Evolutionary conservation across 169 alveolate genomes (phyloP).

Genomic region (Plasmodium yoelii): DNA sequence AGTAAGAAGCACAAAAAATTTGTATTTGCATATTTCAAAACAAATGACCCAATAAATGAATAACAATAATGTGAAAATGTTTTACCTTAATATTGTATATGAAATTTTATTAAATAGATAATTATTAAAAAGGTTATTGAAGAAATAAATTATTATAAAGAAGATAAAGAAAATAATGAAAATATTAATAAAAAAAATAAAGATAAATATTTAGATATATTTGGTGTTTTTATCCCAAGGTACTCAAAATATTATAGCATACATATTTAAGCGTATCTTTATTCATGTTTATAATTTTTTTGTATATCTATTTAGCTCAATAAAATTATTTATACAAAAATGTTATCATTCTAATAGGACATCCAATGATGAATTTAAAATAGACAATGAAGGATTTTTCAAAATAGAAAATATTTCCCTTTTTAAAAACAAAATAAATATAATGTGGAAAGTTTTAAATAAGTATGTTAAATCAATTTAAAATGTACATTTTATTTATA

Average conservation of each 20-base stretch:
- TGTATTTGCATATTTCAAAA: not conserved
- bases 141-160: conserved; percentile 41
- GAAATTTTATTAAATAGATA: not conserved
- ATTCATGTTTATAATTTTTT: not conserved
- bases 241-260: conserved; percentile 1
- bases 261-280: not conserved
- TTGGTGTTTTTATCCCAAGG: conserved; percentile 40
- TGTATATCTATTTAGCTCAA: not conserved
- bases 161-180: conserved; percentile 14
- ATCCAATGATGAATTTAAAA: conserved; percentile 19
- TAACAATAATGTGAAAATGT: not conserved
- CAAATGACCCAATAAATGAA: too few species aligned
- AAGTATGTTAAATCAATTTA: conserved; percentile 3
- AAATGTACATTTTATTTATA: not conserved
- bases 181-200: conserved; percentile 9
- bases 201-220: conserved; percentile 49
- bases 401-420: conserved; percentile 26
- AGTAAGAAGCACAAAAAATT: conserved; percentile 10
- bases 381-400: conserved; percentile 53
- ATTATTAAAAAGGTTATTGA: conserved; percentile 53
- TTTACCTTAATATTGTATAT: not conserved
- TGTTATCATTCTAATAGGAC: conserved; percentile 6
- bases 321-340: not conserved
- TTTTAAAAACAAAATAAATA: conserved; percentile 47
- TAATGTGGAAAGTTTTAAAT: conserved; percentile 65